Evolutionary conservation across 2,329 filamentous ascomycete genomes (phyloP).

Genomic region (Claviceps lovelessii): DNA sequence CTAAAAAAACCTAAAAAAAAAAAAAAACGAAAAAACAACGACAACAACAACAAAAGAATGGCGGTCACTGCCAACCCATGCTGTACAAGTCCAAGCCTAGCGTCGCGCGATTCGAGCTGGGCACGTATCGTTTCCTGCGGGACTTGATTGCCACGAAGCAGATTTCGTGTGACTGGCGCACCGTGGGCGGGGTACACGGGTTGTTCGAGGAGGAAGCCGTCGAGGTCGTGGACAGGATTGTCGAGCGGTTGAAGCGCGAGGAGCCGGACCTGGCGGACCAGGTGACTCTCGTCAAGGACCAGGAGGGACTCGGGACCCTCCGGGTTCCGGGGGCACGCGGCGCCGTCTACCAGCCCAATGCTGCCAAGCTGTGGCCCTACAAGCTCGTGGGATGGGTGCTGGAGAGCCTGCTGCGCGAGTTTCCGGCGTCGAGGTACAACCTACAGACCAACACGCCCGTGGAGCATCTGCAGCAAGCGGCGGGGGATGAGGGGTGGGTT

Average conservation of each 20-base stretch:
- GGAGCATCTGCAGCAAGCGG: conserved; percentile 26
- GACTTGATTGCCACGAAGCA: conserved; percentile 39
- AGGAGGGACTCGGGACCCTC: conserved; percentile 32
- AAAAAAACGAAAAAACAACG: too few relatives aligned
- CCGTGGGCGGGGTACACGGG: conserved; percentile 47
- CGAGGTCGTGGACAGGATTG: conserved; percentile 32
- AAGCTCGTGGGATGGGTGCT: conserved; percentile 65
- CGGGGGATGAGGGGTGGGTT: conserved; percentile 32
- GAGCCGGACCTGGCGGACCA: conserved; percentile 43
- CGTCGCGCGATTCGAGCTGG: conserved; percentile 57
- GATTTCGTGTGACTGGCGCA: conserved; percentile 57
- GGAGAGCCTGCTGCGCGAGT: conserved; percentile 34
- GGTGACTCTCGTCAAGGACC: conserved; percentile 25
- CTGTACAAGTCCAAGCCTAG: conserved; percentile 46
- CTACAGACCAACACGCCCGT: conserved; percentile 63
- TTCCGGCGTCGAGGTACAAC: conserved; percentile 40
- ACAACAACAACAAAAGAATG: too few relatives aligned
- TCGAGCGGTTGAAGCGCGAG: conserved; percentile 31
- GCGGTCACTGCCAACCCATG: conserved; percentile 61
- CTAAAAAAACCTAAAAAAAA: too few relatives aligned
- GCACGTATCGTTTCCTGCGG: conserved; percentile 48
- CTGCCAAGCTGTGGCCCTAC: conserved; percentile 67
- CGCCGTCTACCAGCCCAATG: conserved; percentile 48
- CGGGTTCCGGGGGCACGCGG: conserved; percentile 44
- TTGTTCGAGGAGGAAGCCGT: conserved; percentile 45